phyloP scores from a whole-genome alignment of 352 stramenopile species.

The Bremia lactucae region DNA sequence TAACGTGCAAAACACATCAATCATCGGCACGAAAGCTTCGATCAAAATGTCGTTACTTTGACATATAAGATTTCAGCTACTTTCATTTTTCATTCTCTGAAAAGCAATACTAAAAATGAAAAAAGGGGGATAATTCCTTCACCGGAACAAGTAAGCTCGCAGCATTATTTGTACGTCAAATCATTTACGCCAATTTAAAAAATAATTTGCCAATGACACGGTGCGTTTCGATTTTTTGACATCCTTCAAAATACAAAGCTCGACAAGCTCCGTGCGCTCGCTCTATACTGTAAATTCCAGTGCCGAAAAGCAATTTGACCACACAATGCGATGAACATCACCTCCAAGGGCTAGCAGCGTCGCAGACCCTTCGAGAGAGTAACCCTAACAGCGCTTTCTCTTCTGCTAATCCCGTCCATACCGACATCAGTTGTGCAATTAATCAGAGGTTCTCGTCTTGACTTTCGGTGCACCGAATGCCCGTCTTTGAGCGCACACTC shows the following conservation, averaged over 20 bases:
- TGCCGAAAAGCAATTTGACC: conserved; percentile 65
- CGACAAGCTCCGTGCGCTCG: conserved; percentile 37
- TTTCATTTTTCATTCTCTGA: conserved; percentile 30
- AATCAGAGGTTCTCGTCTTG: too few species aligned
- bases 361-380: conserved; percentile 59
- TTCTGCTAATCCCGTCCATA: too few species aligned
- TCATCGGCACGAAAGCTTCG: conserved; percentile 17
- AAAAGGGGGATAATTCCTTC: conserved; percentile 52
- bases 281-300: conserved; percentile 46
- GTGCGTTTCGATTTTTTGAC: conserved; percentile 31
- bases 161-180: conserved; percentile 1
- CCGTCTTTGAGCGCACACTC: too few species aligned
- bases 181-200: neutral
- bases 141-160: conserved; percentile 17
- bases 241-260: conserved; percentile 57
- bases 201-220: neutral
- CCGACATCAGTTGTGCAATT: too few species aligned
- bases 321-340: conserved; percentile 45
- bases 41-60: conserved; percentile 23
- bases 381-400: too few species aligned
- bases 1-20: conserved; percentile 49
- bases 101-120: conserved; percentile 43
- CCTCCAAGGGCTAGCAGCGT: conserved; percentile 67
- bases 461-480: too few species aligned
- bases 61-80: conserved; percentile 29